Base-by-base conservation (phyloP, 768 basidiomycete species). In the Lentinula raphanica region DNA sequence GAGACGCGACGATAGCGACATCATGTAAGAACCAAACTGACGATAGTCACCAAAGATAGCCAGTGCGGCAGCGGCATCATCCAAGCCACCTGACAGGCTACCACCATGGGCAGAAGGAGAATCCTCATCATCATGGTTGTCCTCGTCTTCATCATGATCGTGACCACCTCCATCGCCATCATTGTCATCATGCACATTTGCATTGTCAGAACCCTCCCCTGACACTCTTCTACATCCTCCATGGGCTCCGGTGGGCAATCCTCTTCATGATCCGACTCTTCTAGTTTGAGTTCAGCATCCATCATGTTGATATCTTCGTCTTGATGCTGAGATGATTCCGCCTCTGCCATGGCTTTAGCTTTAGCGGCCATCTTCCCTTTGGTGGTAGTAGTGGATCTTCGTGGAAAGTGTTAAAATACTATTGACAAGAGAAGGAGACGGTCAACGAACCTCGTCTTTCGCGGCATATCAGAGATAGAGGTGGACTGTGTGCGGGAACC, bases 1-100 rank as follows among this genome's bases (percentile, higher is more conserved):
- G 70, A 98, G 84, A 49, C 95, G 88, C 28, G 83, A 84, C 23
- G 88, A 88, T 49, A 96, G 82, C 28, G 90, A 90, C 65, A 91
- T 82, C 90, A 98, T 93, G 74, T 92, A 92, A n/a, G 90, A 90
- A 50, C 92, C 92, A 67, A 92, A 81, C 62, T 90, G 86, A 51
- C 92, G 86, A 74, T 90, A 94, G 71, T 92, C 90, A 64, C 90
- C 89, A 64, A 89, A 90, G 64, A 92, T 88, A 59, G 88, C 86
- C 78, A 92, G 78, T 31, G 89, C 87, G 0, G 86, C 79, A 5
- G 83, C 56, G 17, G 39, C 72, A 65, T 90, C 89, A 66, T 88
- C 87, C 65, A 87, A 74, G 35, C 80, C 79, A 39, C 78, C 79
- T 54, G 82, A 76, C 42, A 76, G 74, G 21, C 67, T 65, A 17